A percentile compares a stretch with the other conserved stretches of the same genome.
These are phyloP conservation scores for Solanum neorickii DNA, from an alignment of 257 asterid genomes.

Conservation along the genomic window DNA sequence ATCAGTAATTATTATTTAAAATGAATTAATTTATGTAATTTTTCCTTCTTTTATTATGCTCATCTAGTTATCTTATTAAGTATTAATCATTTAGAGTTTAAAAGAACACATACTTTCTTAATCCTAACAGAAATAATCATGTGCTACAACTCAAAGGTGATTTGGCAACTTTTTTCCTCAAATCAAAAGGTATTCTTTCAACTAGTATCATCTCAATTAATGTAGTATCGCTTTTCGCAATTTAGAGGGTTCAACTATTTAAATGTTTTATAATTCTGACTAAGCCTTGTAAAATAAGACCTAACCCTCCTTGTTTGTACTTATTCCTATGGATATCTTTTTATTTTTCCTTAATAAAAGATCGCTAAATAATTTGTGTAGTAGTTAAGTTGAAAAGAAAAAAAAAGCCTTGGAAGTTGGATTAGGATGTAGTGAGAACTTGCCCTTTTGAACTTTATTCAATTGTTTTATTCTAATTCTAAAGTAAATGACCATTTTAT, in stretches of 20 bases:
- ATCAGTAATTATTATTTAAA: no score
- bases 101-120: not conserved
- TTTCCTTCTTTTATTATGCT: not conserved
- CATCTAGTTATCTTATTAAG: not conserved
- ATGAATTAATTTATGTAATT: no score
- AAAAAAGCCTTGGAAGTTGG: not conserved
- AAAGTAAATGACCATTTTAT: not conserved
- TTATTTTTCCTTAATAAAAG: no score
- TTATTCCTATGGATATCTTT: not conserved
- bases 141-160: not conserved
- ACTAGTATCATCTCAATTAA: not conserved
- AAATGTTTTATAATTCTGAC: not conserved
- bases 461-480: no score
- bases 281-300: not conserved
- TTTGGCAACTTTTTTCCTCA: not conserved
- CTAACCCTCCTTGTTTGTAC: not conserved
- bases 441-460: not conserved
- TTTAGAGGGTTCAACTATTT: no score
- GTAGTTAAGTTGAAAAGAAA: no score
- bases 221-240: not conserved
- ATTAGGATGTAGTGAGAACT: not conserved
- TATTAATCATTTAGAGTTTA: not conserved
- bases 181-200: not conserved
- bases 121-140: not conserved
- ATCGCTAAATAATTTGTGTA: rapidly evolving